These are phyloP conservation scores for Agrocybe chaxingu DNA, from an alignment of 768 basidiomycete genomes.

Conservation along the genomic window DNA sequence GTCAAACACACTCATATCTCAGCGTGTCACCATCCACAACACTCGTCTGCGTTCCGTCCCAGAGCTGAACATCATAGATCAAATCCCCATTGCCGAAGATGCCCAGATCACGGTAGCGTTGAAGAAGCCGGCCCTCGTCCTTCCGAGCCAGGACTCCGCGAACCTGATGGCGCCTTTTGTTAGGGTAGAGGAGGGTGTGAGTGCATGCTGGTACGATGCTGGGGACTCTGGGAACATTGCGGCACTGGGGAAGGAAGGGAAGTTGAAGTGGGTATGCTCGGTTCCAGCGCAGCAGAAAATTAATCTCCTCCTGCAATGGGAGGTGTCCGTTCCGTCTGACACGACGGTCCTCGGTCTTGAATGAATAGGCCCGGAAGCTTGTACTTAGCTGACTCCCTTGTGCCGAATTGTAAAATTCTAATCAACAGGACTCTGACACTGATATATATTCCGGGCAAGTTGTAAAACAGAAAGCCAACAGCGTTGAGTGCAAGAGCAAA, in stretches of 20 bases:
- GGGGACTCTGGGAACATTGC: slow-evolving; percentile 23
- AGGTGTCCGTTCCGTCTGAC: slow-evolving; percentile 26
- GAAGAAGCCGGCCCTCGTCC: slow-evolving; percentile 21
- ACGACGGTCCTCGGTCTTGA: slow-evolving; percentile 16
- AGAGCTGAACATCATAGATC: slow-evolving; percentile 31
- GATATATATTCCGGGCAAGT: too few relatives aligned
- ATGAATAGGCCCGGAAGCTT: too few relatives aligned
- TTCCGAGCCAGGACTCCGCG: slow-evolving; percentile 6
- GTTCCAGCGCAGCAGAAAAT: slow-evolving; percentile 27
- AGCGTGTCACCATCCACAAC: slow-evolving; percentile 35
- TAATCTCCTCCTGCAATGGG: slow-evolving; percentile 30
- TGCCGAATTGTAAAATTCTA: too few relatives aligned
- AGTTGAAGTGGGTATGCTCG: slow-evolving; percentile 32
- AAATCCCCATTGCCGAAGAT: slow-evolving; percentile 32
- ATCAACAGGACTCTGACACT: too few relatives aligned
- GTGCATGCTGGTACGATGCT: slow-evolving; percentile 30
- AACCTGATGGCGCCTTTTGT: slow-evolving; percentile 10
- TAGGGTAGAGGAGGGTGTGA: slow-evolving; percentile 20
- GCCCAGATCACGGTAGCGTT: slow-evolving; percentile 28
- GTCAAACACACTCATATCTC: slow-evolving; percentile 24
- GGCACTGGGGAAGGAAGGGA: slow-evolving; percentile 29
- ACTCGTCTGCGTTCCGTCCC: slow-evolving; percentile 23
- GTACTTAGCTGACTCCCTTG: too few relatives aligned
- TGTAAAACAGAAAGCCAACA: too few relatives aligned
- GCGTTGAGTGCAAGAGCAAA: too few relatives aligned